Base-by-base conservation (phyloP, 2,329 filamentous ascomycete species). In the Ophiostoma triangulosporum region DNA sequence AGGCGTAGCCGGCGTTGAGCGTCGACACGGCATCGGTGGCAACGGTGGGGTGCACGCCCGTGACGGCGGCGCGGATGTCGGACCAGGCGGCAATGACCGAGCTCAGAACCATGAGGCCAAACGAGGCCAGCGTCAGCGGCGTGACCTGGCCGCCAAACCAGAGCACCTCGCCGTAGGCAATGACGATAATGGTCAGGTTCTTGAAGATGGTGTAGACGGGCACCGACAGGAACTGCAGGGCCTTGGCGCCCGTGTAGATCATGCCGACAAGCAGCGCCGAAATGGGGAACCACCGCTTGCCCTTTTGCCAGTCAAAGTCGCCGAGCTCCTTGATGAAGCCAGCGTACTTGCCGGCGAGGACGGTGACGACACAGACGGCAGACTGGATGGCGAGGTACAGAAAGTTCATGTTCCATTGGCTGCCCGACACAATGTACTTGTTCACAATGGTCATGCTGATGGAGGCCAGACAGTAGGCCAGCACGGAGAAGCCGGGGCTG, bases 131-230 rank as follows among this genome's bases (percentile, higher is more conserved):
- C 2, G 89, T 83, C 69, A 95, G 81, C 48, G 84, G 80, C 15
- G 86, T 90, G 56, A 98, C 91, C 49, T 83, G 88, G 64, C 91
- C 91, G 57, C 93, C 93, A 62, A 98, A 98, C 90, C 91, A 97
- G 52, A 98, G 78, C 29, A 98, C 91, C 71, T 98, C 93, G 61
- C 93, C 93, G 62, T 98, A 98, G 54, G 93, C 93, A 64, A 97
- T 98, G 60, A 97, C 82, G 64, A 98, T 97, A 68, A 95, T 98
- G 57, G 93, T 97, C 74, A 98, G 71, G 73, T 98, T 98, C 79
- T 98, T 98, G 79, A 98, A 98, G 68, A 98, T 98, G 54, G 93
- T 98, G 73, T 98, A 98, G 26, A 98, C 93, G 24, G 93, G 93
- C 54, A 98, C 95, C 31, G 90, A 96, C 57, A 98, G 85, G 70